Evolutionary conservation across 2,329 filamentous ascomycete genomes (phyloP).

Genomic region (Aspergillus brunneoviolaceus): DNA sequence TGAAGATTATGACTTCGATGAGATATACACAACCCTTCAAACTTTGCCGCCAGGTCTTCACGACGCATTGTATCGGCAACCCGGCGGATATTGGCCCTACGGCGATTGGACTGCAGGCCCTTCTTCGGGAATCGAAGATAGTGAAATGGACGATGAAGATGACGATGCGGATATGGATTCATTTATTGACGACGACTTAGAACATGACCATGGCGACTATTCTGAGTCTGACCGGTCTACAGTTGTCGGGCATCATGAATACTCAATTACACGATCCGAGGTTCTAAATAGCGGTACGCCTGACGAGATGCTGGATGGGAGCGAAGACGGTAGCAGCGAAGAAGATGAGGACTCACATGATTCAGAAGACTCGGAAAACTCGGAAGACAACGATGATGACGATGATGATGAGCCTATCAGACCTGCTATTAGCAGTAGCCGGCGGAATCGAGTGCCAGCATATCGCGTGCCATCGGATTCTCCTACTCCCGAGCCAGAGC

Average conservation of each 20-base stretch:
- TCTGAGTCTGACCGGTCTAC: slow-evolving; percentile 36
- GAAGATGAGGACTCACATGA: slow-evolving; percentile 15
- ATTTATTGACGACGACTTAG: slow-evolving; percentile 36
- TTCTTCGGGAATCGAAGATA: slow-evolving; percentile 14
- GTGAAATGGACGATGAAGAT: slow-evolving; percentile 27
- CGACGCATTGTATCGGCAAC: background rate
- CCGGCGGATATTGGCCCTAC: background rate
- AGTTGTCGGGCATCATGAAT: slow-evolving; percentile 28
- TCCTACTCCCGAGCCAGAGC: slow-evolving; percentile 9
- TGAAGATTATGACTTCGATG: slow-evolving; percentile 25
- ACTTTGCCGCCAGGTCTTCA: background rate
- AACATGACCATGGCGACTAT: slow-evolving; percentile 21
- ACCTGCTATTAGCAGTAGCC: slow-evolving; percentile 16
- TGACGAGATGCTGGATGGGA: slow-evolving; percentile 13
- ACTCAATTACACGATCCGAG: background rate
- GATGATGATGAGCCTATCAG: slow-evolving; percentile 25
- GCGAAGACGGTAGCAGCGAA: slow-evolving; percentile 16
- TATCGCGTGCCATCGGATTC: slow-evolving; percentile 14
- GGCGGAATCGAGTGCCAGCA: slow-evolving; percentile 15
- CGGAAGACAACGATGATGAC: slow-evolving; percentile 10
- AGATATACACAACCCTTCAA: slow-evolving; percentile 16
- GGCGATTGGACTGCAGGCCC: slow-evolving; percentile 2
- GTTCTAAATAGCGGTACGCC: background rate
- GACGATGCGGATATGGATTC: slow-evolving; percentile 37
- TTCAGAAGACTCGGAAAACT: slow-evolving; percentile 15